Evolutionary conservation across 768 basidiomycete species (phyloP).

Genomic region (Russula sp.): DNA sequence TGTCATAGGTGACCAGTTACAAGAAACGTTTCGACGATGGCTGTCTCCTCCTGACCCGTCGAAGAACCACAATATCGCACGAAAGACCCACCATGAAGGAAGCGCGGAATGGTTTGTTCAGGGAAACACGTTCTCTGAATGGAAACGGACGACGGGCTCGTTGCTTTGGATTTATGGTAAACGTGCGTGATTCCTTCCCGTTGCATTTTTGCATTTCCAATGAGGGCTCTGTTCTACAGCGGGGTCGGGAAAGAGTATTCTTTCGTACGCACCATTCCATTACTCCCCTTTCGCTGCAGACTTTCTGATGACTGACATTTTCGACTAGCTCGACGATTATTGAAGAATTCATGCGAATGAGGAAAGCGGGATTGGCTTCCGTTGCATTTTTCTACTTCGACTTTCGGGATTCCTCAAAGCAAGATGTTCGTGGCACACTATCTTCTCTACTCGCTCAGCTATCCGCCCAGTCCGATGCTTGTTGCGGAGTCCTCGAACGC

Average conservation of each 20-base stretch:
- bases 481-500: neutral
- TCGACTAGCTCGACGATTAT: neutral
- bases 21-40: neutral
- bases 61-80: neutral
- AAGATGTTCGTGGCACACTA: neutral
- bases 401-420: neutral
- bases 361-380: neutral
- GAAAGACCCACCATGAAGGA: neutral
- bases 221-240: neutral
- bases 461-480: neutral
- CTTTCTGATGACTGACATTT: neutral
- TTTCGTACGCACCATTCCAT: neutral
- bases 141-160: neutral
- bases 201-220: neutral
- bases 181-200: neutral
- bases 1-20: neutral
- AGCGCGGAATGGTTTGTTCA: neutral
- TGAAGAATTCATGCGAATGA: neutral
- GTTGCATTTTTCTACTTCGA: neutral
- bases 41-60: conserved; percentile 3
- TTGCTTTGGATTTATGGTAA: conserved; percentile 4
- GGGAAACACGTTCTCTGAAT: neutral
- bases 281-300: no score
- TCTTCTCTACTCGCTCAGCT: neutral
- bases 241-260: neutral